Percentiles rank a stretch among this genome's conserved stretches.
These are phyloP conservation scores for Trichoderma breve DNA, from an alignment of 2,329 filamentous ascomycete genomes.

Conservation along the genomic window DNA sequence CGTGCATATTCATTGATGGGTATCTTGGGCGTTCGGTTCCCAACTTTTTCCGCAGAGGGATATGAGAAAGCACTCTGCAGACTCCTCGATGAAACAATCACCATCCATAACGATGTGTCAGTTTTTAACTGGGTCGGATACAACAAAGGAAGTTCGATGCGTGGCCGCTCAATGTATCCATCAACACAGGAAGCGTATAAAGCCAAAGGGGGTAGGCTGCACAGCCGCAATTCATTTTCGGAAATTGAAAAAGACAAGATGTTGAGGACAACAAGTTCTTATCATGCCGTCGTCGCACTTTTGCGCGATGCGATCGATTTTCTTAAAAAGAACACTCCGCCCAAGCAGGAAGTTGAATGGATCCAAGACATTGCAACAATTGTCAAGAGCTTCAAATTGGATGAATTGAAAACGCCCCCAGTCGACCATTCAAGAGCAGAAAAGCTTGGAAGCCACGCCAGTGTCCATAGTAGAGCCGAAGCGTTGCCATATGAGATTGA, in stretches of 20 bases:
- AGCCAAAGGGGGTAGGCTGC: background rate
- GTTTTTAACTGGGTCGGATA: slow-evolving; percentile 20
- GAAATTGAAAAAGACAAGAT: slow-evolving; percentile 2
- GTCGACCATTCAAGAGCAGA: background rate
- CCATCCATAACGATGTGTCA: slow-evolving; percentile 14
- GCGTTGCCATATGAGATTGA: background rate
- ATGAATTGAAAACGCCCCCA: background rate
- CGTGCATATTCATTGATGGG: slow-evolving; percentile 21
- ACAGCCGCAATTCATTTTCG: background rate
- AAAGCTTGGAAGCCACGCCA: background rate
- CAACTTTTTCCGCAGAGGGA: slow-evolving; percentile 19
- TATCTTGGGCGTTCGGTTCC: slow-evolving; percentile 17
- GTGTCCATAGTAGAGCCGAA: background rate
- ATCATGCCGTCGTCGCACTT: background rate
- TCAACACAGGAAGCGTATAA: slow-evolving; percentile 13
- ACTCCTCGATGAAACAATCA: slow-evolving; percentile 19
- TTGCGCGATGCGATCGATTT: slow-evolving; percentile 5
- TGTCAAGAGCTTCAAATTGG: background rate
- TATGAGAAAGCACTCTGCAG: slow-evolving; percentile 18
- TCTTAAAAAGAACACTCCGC: background rate
- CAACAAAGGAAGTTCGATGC: slow-evolving; percentile 15
- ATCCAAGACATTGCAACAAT: background rate
- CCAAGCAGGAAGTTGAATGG: slow-evolving; percentile 14
- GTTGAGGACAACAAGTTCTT: background rate
- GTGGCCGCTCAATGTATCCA: slow-evolving; percentile 21